Evolutionary conservation across 129 eudicot species (phyloP).

Genomic region (Flaveria linearis): DNA sequence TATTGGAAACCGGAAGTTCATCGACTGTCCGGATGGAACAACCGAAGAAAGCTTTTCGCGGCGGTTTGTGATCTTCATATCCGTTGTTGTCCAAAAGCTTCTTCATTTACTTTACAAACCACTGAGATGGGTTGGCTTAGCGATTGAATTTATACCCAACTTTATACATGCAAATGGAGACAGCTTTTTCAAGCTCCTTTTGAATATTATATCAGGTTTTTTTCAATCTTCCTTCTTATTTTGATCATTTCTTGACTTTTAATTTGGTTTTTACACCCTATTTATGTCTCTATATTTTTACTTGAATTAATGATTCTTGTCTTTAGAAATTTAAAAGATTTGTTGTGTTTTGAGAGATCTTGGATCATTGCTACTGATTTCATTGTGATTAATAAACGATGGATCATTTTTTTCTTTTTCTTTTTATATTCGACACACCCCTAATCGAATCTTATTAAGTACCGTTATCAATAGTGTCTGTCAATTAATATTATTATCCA

Average conservation of each 20-base stretch:
- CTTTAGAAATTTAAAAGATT: not conserved
- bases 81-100: constrained; percentile 43
- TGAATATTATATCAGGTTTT: constrained; percentile 36
- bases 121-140: constrained; percentile 40
- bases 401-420: not conserved
- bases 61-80: constrained; percentile 45
- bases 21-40: constrained; percentile 42
- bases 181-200: constrained; percentile 28
- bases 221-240: not conserved
- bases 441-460: too few species aligned
- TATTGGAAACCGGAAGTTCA: constrained; percentile 35
- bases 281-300: not conserved
- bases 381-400: not conserved
- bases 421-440: not conserved
- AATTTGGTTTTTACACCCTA: not conserved
- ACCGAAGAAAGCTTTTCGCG: constrained; percentile 31
- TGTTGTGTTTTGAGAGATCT: not conserved
- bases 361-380: not conserved
- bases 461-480: not conserved
- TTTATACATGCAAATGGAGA: constrained; percentile 39
- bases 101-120: constrained; percentile 37
- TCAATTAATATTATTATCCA: constrained; percentile 5
- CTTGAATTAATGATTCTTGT: not conserved
- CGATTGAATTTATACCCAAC: constrained; percentile 47
- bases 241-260: not conserved